These are phyloP conservation scores for Citeromyces siamensis DNA, from an alignment of 1,139 yeast species.

Conservation along the genomic window DNA sequence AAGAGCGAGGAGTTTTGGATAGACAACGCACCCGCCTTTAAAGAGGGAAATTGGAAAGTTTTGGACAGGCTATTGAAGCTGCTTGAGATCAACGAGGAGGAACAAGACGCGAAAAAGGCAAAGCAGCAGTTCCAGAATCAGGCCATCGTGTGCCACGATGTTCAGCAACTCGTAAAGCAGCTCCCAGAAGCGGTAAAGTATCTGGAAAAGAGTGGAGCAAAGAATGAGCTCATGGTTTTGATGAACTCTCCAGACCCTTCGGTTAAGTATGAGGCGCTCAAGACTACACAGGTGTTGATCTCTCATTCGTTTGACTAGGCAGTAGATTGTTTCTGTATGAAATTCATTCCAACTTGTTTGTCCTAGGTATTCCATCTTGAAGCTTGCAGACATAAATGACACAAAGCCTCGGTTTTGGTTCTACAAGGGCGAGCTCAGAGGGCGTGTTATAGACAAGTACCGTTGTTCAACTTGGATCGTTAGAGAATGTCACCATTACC, in stretches of 20 bases:
- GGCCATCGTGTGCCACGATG: constrained; percentile 62
- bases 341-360: too few relatives aligned
- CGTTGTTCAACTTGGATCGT: too few relatives aligned
- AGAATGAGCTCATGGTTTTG: constrained; percentile 73
- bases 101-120: constrained; percentile 17
- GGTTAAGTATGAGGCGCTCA: constrained; percentile 88
- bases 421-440: too few relatives aligned
- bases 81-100: constrained; percentile 21
- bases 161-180: constrained; percentile 58
- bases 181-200: constrained; percentile 43
- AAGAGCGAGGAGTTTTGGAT: constrained; percentile 82
- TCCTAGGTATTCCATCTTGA: too few relatives aligned
- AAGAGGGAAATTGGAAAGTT: constrained; percentile 63
- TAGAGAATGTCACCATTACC: too few relatives aligned
- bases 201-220: constrained; percentile 39
- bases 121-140: constrained; percentile 24
- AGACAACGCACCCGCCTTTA: constrained; percentile 67
- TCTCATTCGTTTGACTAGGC: constrained; percentile 41
- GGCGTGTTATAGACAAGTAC: too few relatives aligned
- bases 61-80: constrained; percentile 40
- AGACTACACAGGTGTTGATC: constrained; percentile 85
- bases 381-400: too few relatives aligned
- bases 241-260: constrained; percentile 78
- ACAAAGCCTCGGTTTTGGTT: too few relatives aligned
- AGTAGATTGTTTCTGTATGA: too few relatives aligned